Percentiles rank a stretch among this genome's conserved stretches.
These are phyloP conservation scores for Gracilaria gracilis DNA, from an alignment of 23 red algal species.

Conservation along the genomic window DNA sequence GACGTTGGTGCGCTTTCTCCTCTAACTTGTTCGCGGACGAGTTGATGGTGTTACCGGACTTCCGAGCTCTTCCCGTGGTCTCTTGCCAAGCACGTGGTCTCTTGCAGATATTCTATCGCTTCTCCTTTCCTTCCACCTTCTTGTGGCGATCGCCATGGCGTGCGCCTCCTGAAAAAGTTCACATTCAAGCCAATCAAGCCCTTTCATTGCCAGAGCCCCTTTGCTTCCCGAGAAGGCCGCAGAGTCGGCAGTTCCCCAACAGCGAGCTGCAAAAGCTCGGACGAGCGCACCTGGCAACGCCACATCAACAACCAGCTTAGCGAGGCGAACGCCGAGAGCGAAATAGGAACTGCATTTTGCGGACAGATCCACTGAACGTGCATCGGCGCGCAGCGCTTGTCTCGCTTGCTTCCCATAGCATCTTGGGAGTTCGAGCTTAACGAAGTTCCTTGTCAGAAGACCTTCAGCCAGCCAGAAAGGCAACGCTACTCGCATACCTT, in stretches of 20 bases:
- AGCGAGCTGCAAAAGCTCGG: conserved; percentile 65
- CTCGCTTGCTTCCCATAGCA: conserved; percentile 53
- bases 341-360: conserved; percentile 64
- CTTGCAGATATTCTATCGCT: conserved; percentile 44
- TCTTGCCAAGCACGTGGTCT: conserved; percentile 29
- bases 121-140: conserved; percentile 66
- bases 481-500: conserved; percentile 64
- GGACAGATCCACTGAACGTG: conserved; percentile 55
- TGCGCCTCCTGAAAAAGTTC: conserved; percentile 54
- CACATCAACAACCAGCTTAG: conserved; percentile 66
- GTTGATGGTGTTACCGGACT: conserved; percentile 53
- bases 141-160: conserved; percentile 38
- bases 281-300: conserved; percentile 47
- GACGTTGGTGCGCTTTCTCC: not conserved
- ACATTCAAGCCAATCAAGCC: conserved; percentile 51
- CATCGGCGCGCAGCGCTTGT: conserved; percentile 77
- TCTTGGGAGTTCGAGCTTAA: conserved; percentile 62
- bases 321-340: conserved; percentile 68
- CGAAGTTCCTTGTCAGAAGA: conserved; percentile 74
- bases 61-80: conserved; percentile 30
- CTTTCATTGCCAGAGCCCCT: conserved; percentile 42
- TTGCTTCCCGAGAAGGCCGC: conserved; percentile 45
- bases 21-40: conserved; percentile 34
- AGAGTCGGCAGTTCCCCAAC: conserved; percentile 65
- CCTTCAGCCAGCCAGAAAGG: conserved; percentile 85